Conservation (phyloP, 2,329 filamentous ascomycete species). For the Paraconiothyrium sp. region DNA sequence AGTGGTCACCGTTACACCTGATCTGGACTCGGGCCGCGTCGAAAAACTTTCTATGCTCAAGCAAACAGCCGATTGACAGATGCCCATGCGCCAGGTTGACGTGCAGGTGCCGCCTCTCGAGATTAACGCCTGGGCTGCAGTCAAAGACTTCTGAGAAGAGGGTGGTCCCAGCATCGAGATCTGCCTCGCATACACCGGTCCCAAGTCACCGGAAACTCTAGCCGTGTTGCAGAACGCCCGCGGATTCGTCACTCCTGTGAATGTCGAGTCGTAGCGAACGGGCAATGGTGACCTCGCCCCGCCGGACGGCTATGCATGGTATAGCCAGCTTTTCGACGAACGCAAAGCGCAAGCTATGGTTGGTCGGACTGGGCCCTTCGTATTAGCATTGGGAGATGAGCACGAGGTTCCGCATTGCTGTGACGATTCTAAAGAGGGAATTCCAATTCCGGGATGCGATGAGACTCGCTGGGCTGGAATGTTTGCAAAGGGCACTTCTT, state of each 20-base stretch:
- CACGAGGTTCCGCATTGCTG: not conserved
- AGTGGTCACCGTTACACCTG: not conserved
- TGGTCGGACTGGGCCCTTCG: not conserved
- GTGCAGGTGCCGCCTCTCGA: not conserved
- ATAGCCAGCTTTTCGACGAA: not conserved
- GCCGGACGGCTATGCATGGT: not conserved
- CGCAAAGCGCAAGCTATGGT: not conserved
- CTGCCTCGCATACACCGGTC: constrained; percentile 11
- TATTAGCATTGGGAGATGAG: not conserved
- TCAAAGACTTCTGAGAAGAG: not conserved
- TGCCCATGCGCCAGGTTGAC: not conserved
- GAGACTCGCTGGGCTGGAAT: not conserved
- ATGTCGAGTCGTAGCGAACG: not conserved
- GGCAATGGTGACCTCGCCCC: not conserved
- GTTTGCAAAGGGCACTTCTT: not conserved
- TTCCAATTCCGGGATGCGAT: no score
- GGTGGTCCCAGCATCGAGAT: not conserved
- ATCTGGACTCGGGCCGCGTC: not conserved
- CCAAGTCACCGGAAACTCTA: constrained; percentile 4
- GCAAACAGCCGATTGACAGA: not conserved
- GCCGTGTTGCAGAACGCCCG: not conserved
- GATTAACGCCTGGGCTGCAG: constrained; percentile 9
- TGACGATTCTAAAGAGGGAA: no score
- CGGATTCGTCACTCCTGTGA: not conserved
- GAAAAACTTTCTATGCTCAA: not conserved